Evolutionary conservation across 805 yeast genomes (phyloP).

Genomic region (Metschnikowia shivogae): DNA sequence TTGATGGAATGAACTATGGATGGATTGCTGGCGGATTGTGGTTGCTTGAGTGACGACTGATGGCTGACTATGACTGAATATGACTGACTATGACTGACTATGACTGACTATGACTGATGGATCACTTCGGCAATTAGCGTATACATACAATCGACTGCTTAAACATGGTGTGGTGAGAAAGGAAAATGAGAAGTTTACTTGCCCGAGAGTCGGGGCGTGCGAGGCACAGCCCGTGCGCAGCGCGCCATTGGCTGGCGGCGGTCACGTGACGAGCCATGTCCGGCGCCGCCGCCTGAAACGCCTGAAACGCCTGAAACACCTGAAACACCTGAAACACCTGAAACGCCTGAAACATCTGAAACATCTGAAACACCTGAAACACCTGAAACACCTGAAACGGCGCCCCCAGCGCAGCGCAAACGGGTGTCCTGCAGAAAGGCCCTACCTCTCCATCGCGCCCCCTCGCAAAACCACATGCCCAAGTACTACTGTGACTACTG

Average conservation of each 20-base stretch:
- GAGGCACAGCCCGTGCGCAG: constrained; percentile 6
- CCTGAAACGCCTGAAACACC: too few species aligned
- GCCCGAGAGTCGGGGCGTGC: constrained; percentile 21
- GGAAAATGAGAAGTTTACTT: constrained; percentile 7
- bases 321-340: too few species aligned
- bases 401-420: not conserved
- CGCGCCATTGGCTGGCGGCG: constrained; percentile 2
- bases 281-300: not conserved
- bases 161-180: constrained; percentile 24
- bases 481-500: constrained; percentile 84
- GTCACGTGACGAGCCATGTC: constrained; percentile 7
- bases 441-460: not conserved
- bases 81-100: too few species aligned
- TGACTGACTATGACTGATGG: too few species aligned
- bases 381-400: too few species aligned
- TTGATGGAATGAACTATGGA: too few species aligned
- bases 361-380: too few species aligned
- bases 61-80: too few species aligned
- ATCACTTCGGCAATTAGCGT: not conserved
- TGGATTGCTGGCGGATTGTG: too few species aligned
- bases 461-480: constrained; percentile 41
- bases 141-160: constrained; percentile 42
- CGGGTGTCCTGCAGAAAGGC: too few species aligned
- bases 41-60: too few species aligned
- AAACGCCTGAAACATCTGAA: too few species aligned